Conservation (phyloP, 164 flowering plant genomes). For the Pachysandra terminalis region DNA sequence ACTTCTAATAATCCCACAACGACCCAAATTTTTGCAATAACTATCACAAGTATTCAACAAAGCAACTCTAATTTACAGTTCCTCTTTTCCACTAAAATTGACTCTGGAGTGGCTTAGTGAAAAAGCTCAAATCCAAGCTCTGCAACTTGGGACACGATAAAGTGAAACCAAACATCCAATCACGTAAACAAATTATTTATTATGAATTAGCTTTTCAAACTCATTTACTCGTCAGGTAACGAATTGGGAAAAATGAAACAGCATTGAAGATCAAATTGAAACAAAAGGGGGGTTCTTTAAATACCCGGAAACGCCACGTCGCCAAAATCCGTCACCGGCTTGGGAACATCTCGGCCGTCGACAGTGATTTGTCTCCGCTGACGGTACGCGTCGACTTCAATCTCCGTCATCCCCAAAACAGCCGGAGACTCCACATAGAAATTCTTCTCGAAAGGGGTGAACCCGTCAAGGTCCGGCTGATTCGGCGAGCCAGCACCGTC, state of each 20-base stretch:
- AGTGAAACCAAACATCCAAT: too few species aligned
- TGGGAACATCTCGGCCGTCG: slow-evolving; percentile 93
- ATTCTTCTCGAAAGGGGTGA: slow-evolving; percentile 90
- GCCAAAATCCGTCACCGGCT: slow-evolving; percentile 64
- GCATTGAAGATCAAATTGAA: not conserved
- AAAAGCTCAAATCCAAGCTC: too few species aligned
- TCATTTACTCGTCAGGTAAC: too few species aligned
- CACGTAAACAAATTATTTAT: too few species aligned
- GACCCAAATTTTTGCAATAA: too few species aligned
- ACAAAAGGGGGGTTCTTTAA: not conserved
- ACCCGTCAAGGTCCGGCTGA: slow-evolving; percentile 76
- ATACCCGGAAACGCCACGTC: slow-evolving; percentile 94
- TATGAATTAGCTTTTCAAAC: too few species aligned
- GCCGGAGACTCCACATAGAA: slow-evolving; percentile 77
- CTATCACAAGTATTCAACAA: too few species aligned
- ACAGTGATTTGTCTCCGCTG: slow-evolving; percentile 73
- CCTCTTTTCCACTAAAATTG: not conserved
- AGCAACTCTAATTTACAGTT: too few species aligned
- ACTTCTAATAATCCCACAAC: too few species aligned
- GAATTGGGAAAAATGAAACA: not conserved
- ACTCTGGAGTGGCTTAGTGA: not conserved
- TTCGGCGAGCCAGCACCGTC: slow-evolving; percentile 44
- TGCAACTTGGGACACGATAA: too few species aligned
- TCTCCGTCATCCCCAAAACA: slow-evolving; percentile 79
- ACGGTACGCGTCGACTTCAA: slow-evolving; percentile 83